Base-by-base conservation (phyloP, 345 rosid species). In the Gossypium rotundifolium region DNA sequence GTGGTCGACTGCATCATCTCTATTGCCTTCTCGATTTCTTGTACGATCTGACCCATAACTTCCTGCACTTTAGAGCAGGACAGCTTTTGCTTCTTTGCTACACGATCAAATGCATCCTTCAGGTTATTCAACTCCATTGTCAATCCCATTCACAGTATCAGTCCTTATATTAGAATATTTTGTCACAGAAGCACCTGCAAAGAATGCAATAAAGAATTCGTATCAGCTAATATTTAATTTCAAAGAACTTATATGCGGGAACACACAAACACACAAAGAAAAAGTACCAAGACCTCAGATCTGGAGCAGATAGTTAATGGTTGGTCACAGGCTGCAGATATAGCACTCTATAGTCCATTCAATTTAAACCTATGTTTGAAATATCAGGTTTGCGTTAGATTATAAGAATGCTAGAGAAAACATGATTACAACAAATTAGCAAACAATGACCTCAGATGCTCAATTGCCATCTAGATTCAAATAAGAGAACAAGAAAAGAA, bases 91-190 rank as follows among this genome's bases (percentile, higher is more conserved):
- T 89, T 91, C 75, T 84, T 91, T 7, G 88, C 74, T 72, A 91
- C 92, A 65, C 90, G 92, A 78, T 91, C 94, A 80, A 91, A 89
- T 72, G 89, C 94, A 70, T 91, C 97, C 71, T 82, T 91, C 38
- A 89, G 80, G 46, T 83, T 87, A 83, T 87, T 91, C 79, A 91
- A 78, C 85, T 91, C 91, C 97, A 91, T 91, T 76, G 49, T 78
- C 45, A 73, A 45, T 52, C 16, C 51, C 33, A 38, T 23, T 65
- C 52, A 69, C 74, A 14, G 61, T 46, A 45, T 66, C 33, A n/a
- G 44, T 33, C 27, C 33, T 45, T 57, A 29, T 22, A 53, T 52
- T 58, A 38, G 18, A 51, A 53, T 38, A 53, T 38, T 11, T 25
- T 3, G 14, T 14, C 23, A 17, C 22, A 58, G 45, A 44, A 42